Percentiles rank a stretch among this genome's conserved stretches.
Conservation (phyloP, 1,139 yeast genomes). For the Diutina pseudorugosa region DNA sequence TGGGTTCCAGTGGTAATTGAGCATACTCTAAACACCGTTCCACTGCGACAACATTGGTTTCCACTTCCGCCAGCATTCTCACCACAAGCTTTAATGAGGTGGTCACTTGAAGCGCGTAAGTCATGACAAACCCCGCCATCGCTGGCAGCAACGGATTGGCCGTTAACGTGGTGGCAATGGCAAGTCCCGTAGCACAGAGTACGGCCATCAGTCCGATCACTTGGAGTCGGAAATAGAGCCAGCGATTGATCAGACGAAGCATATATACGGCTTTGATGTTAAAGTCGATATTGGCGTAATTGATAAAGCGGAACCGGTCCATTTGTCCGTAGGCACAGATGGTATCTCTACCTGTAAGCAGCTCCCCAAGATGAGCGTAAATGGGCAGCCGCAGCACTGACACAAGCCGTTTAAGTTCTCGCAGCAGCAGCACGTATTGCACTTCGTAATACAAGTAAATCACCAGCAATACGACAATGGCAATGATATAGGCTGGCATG, state of each 20-base stretch:
- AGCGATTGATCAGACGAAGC: conserved; percentile 48
- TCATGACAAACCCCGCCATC: conserved; percentile 62
- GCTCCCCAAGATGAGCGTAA: conserved; percentile 53
- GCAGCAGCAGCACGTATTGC: conserved; percentile 38
- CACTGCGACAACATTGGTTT: conserved; percentile 63
- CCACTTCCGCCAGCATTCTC: conserved; percentile 58
- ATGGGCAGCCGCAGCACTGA: conserved; percentile 47
- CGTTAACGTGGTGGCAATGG: conserved; percentile 21
- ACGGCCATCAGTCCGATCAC: conserved; percentile 56
- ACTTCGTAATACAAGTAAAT: conserved; percentile 41
- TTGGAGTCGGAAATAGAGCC: conserved; percentile 64
- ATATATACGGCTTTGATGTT: conserved; percentile 49
- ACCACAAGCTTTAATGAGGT: conserved; percentile 49
- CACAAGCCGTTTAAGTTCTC: conserved; percentile 44
- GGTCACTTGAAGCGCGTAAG: conserved; percentile 58
- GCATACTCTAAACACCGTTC: conserved; percentile 68
- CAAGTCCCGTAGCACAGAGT: conserved; percentile 43
- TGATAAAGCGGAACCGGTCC: conserved; percentile 40
- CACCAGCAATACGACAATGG: conserved; percentile 27
- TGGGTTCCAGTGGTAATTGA: conserved; percentile 41
- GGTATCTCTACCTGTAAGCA: conserved; percentile 47
- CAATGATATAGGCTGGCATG: conserved; percentile 37
- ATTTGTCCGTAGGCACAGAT: conserved; percentile 44
- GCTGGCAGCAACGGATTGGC: conserved; percentile 43
- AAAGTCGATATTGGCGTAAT: conserved; percentile 49